Base-by-base conservation (phyloP, 1,284 basidiomycete genomes). In the Ganoderma meredithae region DNA sequence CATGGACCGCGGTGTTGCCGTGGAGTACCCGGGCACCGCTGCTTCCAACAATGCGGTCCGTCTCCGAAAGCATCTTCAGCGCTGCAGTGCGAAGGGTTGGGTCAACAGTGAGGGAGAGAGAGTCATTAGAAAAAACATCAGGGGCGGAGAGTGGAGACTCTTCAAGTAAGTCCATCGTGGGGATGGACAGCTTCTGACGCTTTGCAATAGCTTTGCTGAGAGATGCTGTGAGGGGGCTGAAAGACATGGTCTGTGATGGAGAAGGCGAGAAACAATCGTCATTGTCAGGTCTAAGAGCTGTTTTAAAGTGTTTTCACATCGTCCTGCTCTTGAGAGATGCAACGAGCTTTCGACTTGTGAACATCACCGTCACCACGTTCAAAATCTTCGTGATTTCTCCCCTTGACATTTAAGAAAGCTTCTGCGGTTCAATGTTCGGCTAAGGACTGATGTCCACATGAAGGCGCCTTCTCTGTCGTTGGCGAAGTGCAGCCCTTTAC, bases 111-210 rank as follows among this genome's bases (percentile, higher is more conserved):
- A 98, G 84, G 0, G 94, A 95, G 63, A 98, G 90, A 79, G 97
- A 98, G 81, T 98, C 96, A 80, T 97, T 98, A 17, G 94, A 93
- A 36, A 86, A 92, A 78, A 96, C 94, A 77, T 96, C 95, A 68
- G 67, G 13, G 13, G 60, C 49, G 31, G 65, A 36, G n/a, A 52
- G 39, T 19, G 52, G 49, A 22, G 59, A 33, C 43, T 22, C 47
- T 5, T 53, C 22, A 13, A 55, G 13, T 0, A 63, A 27, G 25
- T 56, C 49, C 1, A 39, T 2, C 7, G 49, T 63, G 2, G 62
- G 62, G 31, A 56, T 39, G 10, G 53, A 39, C 12, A 10, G 6
- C 36, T 41, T 56, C n/a, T 62, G 43, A 44, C 60, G 60, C 3
- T 19, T 8, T 9, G 58, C 19, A 36, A 59, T 59, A 5, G 58